These are phyloP conservation scores for Cyathus striatus DNA, from an alignment of 768 basidiomycete species.

Conservation along the genomic window DNA sequence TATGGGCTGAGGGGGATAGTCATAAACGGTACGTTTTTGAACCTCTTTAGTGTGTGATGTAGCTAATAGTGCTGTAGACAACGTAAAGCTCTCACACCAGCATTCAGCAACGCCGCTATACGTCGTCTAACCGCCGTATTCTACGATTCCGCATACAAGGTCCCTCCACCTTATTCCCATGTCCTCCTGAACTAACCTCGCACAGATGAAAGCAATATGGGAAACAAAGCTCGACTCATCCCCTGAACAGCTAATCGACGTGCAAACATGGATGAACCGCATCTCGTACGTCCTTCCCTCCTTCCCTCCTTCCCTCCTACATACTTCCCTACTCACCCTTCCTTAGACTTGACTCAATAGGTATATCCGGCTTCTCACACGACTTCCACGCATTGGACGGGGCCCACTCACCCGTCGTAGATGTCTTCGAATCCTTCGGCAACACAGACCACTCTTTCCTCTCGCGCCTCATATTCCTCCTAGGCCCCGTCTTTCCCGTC, in stretches of 20 bases:
- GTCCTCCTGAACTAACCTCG: conserved; percentile 1
- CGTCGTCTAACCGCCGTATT: conserved; percentile 41
- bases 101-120: conserved; percentile 48
- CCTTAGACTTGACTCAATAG: conserved; percentile 49
- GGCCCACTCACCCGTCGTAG: conserved; percentile 21
- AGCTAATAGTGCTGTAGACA: too few relatives aligned
- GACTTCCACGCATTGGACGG: conserved; percentile 51
- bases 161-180: conserved; percentile 6
- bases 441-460: conserved; percentile 11
- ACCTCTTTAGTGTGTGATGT: too few relatives aligned
- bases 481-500: conserved; percentile 29
- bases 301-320: neutral
- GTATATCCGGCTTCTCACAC: conserved; percentile 56
- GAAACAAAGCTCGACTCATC: conserved; percentile 18
- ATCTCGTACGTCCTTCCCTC: conserved; percentile 26
- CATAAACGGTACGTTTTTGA: too few relatives aligned
- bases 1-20: conserved; percentile 39
- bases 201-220: conserved; percentile 28
- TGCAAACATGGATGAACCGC: conserved; percentile 46
- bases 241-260: conserved; percentile 32
- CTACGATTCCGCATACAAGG: conserved; percentile 49
- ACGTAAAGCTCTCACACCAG: conserved; percentile 44
- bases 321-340: too few relatives aligned
- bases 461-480: conserved; percentile 25
- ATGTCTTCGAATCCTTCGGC: neutral